Evolutionary conservation across 1,284 basidiomycete species (phyloP), one percentile per base, ranked within the genome.

Genomic region (Leccinum fallax): DNA sequence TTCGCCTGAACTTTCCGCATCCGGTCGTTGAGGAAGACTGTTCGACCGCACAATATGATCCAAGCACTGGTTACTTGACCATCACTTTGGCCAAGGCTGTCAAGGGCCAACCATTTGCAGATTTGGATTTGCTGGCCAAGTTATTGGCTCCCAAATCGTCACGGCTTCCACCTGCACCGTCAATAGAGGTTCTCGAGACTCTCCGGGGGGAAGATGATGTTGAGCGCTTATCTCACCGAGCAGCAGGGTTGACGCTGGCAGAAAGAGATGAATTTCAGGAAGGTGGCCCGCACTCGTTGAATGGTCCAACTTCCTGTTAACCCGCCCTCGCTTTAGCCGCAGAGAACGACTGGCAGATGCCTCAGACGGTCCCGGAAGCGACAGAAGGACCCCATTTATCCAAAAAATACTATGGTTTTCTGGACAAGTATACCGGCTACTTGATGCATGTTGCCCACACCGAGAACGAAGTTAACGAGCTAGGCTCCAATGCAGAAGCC

Each of bases 381-480:
- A 65, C 76, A 28, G 67, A 79, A 9, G 68, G 71, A 4, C 65
- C 85, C 34, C 77, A 78, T 52, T 77, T 79, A 10, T 56, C 75
- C 6, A 76, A 81, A 62, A 82, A 78, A 57, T 80, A 76, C 10
- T 93, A 93, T 67, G 92, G 91, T 4, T 93, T 93, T 74, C 74
- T 93, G 62, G 79, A 90, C 70, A 78, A 84, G 69, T 82, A 93
- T 71, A 83, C 84, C 0, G 88, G 89, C 13, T 93, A 90, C 71
- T 89, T 93, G 69, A 78, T 76, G 58, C 87, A 92, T 72, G 85
- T 86, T 16, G 74, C 76, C n/a, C 84, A 89, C 66, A 83, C 83
- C 9, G 89, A 88, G 72, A 93, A 93, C 68, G 91, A 93, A 68
- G 79, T 91, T 13, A 91, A 92, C 67, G 90, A 92, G 67, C 80